phyloP scores from a whole-genome alignment of 2,329 filamentous ascomycete species.

The Fusarium caatingaense region DNA sequence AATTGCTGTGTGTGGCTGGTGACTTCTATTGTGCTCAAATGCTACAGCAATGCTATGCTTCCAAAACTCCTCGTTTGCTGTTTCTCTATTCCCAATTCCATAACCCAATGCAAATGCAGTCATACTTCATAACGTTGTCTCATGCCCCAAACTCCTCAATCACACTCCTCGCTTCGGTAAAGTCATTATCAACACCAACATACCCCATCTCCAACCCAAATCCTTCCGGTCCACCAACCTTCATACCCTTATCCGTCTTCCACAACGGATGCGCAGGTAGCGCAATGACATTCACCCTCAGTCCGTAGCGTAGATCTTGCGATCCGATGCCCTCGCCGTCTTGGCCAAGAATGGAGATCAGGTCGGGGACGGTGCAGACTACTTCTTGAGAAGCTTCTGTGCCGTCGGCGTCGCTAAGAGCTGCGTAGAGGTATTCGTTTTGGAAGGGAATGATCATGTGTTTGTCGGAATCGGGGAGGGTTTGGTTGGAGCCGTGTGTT shows the following conservation, averaged over 20 bases:
- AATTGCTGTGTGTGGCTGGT: too few species aligned
- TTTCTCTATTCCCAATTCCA: not conserved
- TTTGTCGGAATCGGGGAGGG: conserved; percentile 31
- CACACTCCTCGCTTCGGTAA: conserved; percentile 60
- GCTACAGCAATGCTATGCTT: not conserved
- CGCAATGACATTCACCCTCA: conserved; percentile 62
- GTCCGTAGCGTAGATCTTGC: conserved; percentile 62
- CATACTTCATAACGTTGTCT: not conserved
- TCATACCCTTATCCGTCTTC: conserved; percentile 54
- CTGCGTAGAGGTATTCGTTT: conserved; percentile 56
- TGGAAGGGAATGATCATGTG: conserved; percentile 56
- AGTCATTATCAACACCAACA: conserved; percentile 49
- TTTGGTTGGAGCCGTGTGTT: conserved; percentile 28
- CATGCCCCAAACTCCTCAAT: conserved; percentile 60
- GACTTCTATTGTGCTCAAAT: not conserved
- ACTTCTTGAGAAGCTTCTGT: conserved; percentile 47
- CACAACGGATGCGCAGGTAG: conserved; percentile 63
- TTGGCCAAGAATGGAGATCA: conserved; percentile 53
- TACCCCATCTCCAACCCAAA: conserved; percentile 50
- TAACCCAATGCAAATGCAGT: conserved; percentile 1
- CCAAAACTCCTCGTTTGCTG: not conserved
- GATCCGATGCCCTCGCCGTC: conserved; percentile 63
- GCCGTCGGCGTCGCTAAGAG: conserved; percentile 48
- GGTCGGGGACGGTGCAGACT: conserved; percentile 52
- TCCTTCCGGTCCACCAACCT: conserved; percentile 50